Evolutionary conservation across 768 basidiomycete species (phyloP).

Genomic region (Kondoa subrosea): DNA sequence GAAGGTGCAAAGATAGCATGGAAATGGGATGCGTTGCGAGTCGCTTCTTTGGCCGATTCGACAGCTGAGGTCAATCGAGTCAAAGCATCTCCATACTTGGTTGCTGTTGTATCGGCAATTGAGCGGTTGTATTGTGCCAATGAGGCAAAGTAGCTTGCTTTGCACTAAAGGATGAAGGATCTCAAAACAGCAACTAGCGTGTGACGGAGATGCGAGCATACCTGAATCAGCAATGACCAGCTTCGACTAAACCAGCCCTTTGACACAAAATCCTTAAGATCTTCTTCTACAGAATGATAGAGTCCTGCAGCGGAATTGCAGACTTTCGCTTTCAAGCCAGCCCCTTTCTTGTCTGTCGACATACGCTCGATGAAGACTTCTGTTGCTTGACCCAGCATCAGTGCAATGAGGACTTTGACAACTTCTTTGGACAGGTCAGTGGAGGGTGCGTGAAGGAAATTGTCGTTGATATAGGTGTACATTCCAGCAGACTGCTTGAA

Average conservation of each 20-base stretch:
- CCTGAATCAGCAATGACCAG: constrained; percentile 77
- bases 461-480: constrained; percentile 97
- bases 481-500: constrained; percentile 81
- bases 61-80: constrained; percentile 63
- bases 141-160: constrained; percentile 75
- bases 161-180: constrained; percentile 47
- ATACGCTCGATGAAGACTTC: constrained; percentile 74
- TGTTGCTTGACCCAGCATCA: constrained; percentile 82
- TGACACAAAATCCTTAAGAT: constrained; percentile 89
- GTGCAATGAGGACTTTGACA: constrained; percentile 72
- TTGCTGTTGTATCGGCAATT: constrained; percentile 53
- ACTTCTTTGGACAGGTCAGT: constrained; percentile 88
- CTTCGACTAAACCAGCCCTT: constrained; percentile 90
- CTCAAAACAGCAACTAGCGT: neutral
- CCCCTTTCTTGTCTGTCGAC: constrained; percentile 79
- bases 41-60: constrained; percentile 63
- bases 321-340: constrained; percentile 56
- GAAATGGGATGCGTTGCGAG: constrained; percentile 52
- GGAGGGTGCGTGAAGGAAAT: constrained; percentile 92
- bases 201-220: constrained; percentile 28
- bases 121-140: constrained; percentile 74
- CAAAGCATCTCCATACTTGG: constrained; percentile 73
- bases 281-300: constrained; percentile 69
- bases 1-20: constrained; percentile 51
- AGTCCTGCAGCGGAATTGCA: constrained; percentile 63